Evolutionary conservation across 371 early-diverging fungal species (phyloP), one percentile per base, ranked within the genome.

Genomic region (Rhizomucor miehei): DNA sequence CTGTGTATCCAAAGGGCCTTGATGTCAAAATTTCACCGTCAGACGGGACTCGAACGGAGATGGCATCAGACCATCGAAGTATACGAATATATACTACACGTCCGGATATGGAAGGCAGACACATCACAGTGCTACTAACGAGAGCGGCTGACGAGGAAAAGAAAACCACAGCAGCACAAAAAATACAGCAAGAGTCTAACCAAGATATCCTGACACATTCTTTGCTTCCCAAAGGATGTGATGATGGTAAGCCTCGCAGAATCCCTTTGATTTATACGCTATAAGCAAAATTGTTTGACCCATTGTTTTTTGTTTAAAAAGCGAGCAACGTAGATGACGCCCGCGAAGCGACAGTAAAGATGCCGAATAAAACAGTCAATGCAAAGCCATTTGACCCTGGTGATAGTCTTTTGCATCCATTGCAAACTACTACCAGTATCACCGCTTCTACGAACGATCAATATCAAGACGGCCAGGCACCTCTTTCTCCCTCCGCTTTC

Each of bases 1-100:
- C 50, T 13, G 69, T 71, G 61, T 78, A 69, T 47, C 61, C 69
- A 10, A 45, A 61, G n/a, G 79, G 77, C 1, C 34, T 76, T 25
- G 71, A 76, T 40, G 51, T 80, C 19, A 48, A 52, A 14, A 56
- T 73, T 13, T 47, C 54, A 2, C 79, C 81, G 1, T 44, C 59
- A 9, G 40, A 60, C 0, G 62, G 58, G 9, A 64, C 63, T 2
- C 63, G 68, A 5, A 52, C 69, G 4, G 69, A 77, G 37, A 56
- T 73, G 20, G 44, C 55, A 2, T 48, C 58, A 11, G 67, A 67
- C 6, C 55, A 60, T 19, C 57, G 44, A 11, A 62, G 63, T 20
- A 54, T 78, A 16, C 63, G 63, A 6, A 55, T 78, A 3, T 78
- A 59, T 47, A 75, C 78, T 0, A 65, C 64, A 12, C 44, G 61